phyloP scores from a whole-genome alignment of 2,329 filamentous ascomycete species.

The Nannizziopsis arthrosporioides region DNA sequence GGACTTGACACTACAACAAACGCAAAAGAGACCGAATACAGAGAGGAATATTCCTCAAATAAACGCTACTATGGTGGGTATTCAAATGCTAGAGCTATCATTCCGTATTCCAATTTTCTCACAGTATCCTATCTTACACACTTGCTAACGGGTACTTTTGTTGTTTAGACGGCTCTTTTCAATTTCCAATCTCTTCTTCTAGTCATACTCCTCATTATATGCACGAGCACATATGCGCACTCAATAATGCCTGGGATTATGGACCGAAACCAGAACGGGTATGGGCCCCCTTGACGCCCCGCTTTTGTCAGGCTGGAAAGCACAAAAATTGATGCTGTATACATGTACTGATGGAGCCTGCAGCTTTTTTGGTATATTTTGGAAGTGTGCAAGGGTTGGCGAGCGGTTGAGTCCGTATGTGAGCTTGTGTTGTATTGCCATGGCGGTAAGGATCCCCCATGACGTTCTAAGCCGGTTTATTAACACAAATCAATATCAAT shows the following conservation, averaged over 20 bases:
- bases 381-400: slow-evolving; percentile 88
- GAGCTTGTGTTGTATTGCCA: slow-evolving; percentile 80
- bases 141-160: neutral
- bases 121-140: neutral
- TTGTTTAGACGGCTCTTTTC: slow-evolving; percentile 78
- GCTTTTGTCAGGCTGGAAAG: neutral
- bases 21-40: too few species aligned
- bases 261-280: slow-evolving; percentile 88
- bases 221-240: slow-evolving; percentile 89
- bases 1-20: too few species aligned
- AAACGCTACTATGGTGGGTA: too few species aligned
- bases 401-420: slow-evolving; percentile 92
- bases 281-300: slow-evolving; percentile 24
- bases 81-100: too few species aligned
- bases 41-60: too few species aligned
- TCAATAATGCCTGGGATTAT: slow-evolving; percentile 79
- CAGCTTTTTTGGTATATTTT: slow-evolving; percentile 75
- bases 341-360: slow-evolving; percentile 1
- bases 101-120: too few species aligned
- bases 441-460: slow-evolving; percentile 56
- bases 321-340: slow-evolving; percentile 5
- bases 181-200: slow-evolving; percentile 96
- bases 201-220: slow-evolving; percentile 87
- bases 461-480: neutral
- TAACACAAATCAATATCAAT: neutral